Base-by-base conservation (phyloP, 1,139 yeast species). In the Taphrina populina region DNA sequence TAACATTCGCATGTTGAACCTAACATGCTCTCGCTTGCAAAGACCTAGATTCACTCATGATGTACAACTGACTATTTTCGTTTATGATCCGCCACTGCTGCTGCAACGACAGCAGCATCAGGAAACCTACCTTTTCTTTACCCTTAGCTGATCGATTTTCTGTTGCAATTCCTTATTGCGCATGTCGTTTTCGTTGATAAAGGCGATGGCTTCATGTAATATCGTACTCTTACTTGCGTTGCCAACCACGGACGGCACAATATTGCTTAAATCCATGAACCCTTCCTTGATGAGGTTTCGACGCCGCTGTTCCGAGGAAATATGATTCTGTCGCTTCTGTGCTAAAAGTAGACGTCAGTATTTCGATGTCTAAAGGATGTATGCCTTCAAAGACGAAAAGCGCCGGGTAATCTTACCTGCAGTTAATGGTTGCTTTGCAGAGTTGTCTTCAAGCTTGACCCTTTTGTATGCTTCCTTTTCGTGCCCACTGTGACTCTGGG, bases 221-320 rank as follows among this genome's bases (percentile, higher is more conserved):
- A 43, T 43, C 10, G 47, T 43, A 17, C 47, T 43, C 27, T 43
- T 43, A 29, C 47, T 43, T 17, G 47, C 52, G 24, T 60, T 51
- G 24, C 59, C 65, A 1, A 63, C 60, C 29, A 69, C 62, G 13
- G 60, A 56, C 1, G 76, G 76, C 2, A 73, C 71, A 43, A 73
- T 62, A 4, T 64, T 59, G 53, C 73, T 68, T 65, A 73, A 65
- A 47, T 67, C 69, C 17, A 68, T 69, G 59, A 71, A 72, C 43
- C 69, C 68, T 40, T 64, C 64, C 67, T 84, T 85, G 66, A 90
- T 86, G 63, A 78, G 69, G 61, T 80, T 82, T 44, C 95, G 75
- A 57, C 95, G 76, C 64, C 80, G 79, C 69, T 86, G 88, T 67
- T 87, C 95, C 53, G 86, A 80, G 49, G 79, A 74, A 5, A 85